A percentile compares a stretch with the other conserved stretches of the same genome.
phyloP scores from a whole-genome alignment of 1,139 yeast genomes.

The Tardiomyces depauwii region DNA sequence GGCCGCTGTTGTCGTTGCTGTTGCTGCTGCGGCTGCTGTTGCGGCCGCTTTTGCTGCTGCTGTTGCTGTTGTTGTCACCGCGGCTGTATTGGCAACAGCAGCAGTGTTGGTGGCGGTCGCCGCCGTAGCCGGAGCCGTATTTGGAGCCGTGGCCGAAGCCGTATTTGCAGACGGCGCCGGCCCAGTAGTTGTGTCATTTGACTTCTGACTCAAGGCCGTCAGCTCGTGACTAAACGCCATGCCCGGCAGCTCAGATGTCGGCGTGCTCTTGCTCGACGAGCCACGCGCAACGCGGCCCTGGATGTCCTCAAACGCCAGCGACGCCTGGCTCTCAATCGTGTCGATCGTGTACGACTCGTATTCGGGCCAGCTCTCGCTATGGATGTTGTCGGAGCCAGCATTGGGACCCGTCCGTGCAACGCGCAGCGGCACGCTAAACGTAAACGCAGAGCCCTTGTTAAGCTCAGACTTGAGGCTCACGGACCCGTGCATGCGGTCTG shows the following conservation, averaged over 20 bases:
- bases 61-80: not conserved
- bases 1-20: not conserved
- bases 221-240: not conserved
- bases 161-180: too few relatives aligned
- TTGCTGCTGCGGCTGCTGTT: not conserved
- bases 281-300: not conserved
- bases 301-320: not conserved
- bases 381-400: not conserved
- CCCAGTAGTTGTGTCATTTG: too few relatives aligned
- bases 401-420: not conserved
- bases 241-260: not conserved
- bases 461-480: slow-evolving; percentile 52
- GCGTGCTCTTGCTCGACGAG: not conserved
- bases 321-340: not conserved
- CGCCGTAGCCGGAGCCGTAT: too few relatives aligned
- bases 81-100: not conserved
- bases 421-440: slow-evolving; percentile 52
- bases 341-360: slow-evolving; percentile 3
- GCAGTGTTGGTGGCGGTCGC: not conserved
- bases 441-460: slow-evolving; percentile 69
- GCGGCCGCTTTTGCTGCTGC: too few relatives aligned
- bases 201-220: too few relatives aligned
- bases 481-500: slow-evolving; percentile 78
- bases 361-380: slow-evolving; percentile 6
- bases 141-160: too few relatives aligned